Evolutionary conservation across 73 alveolate species (phyloP), one percentile per base, ranked within the genome.

Genomic region (Paramecium bursaria): DNA sequence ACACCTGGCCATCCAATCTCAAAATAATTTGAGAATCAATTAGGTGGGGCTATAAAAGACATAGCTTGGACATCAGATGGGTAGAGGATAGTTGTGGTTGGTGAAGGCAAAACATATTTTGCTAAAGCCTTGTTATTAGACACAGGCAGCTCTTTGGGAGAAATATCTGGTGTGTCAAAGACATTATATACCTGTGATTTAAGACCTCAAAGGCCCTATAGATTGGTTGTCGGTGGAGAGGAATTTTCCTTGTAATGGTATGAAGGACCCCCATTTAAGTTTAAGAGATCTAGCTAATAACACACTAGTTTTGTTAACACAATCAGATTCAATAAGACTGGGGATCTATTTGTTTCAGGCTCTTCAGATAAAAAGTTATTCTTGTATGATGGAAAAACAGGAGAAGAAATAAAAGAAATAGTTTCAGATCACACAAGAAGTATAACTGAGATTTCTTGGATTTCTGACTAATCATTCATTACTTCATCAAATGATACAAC

Each of bases 181-280:
- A 54, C 55, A 1, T 13, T 79, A 21, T 35, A 39, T 23, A 27
- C 89, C 54, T 79, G 89, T 44, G 53, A 57, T 26, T 31, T 54
- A 44, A 79, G 60, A 39, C 89, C 89, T 4, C 39, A 47, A 23
- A 61, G 89, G 22, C 89, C 89, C 3, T 79, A 53, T 30, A 61
- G 89, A 53, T 52, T 79, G 3, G 73, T 54, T 35, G 29, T 51
- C 14, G 89, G 85, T 6, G 89, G 89, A 4, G 89, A 79, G 6
- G 89, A 79, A 22, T 19, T 4, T 42, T 30, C 85, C 7, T 39
- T 79, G 17, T 54, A 30, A 30, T 79, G 75, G 67, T 79, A 53
- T 79, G 89, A 79, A 79, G 89, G 89, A 22, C 89, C 89, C 15
- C 89, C 89, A 22, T 79, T 79, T 47, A 79, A 79, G 30, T 79